Percentiles rank a stretch among this genome's conserved stretches.
These are phyloP conservation scores for Boletus rufocinnamomeus DNA, from an alignment of 768 basidiomycete species.

Conservation along the genomic window DNA sequence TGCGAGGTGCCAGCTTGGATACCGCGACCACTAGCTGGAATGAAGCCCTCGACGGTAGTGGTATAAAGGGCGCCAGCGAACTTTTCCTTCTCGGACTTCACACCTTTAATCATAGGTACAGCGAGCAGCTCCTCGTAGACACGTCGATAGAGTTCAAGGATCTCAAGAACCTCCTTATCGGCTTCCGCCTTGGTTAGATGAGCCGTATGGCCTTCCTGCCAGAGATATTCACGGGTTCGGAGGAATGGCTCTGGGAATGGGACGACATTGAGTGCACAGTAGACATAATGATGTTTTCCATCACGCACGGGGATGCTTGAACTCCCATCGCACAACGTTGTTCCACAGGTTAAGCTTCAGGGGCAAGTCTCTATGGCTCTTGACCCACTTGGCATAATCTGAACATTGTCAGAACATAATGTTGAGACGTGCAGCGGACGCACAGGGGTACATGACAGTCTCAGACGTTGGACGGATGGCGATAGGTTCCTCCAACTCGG, in stretches of 20 bases:
- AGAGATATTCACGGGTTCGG: constrained; percentile 98
- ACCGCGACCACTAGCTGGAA: constrained; percentile 94
- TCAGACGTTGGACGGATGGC: constrained; percentile 98
- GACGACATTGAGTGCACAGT: neutral
- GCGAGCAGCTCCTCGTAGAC: constrained; percentile 97
- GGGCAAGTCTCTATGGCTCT: constrained; percentile 94
- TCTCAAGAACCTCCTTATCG: constrained; percentile 87
- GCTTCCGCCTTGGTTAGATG: constrained; percentile 88
- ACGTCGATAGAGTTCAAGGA: constrained; percentile 92
- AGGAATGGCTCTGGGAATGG: constrained; percentile 86
- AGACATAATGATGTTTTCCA: neutral
- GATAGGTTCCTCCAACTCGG: constrained; percentile 95
- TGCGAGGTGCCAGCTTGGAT: constrained; percentile 99
- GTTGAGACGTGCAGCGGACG: constrained; percentile 29
- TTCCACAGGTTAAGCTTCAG: constrained; percentile 99
- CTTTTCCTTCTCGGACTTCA: constrained; percentile 99
- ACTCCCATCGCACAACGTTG: constrained; percentile 99
- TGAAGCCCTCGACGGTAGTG: constrained; percentile 97
- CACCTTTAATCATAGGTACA: constrained; percentile 93
- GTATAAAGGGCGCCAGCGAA: constrained; percentile 98
- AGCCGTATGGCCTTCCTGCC: constrained; percentile 99
- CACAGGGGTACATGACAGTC: constrained; percentile 99
- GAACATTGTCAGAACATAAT: constrained; percentile 6
- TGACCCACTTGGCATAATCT: constrained; percentile 99
- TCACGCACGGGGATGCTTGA: constrained; percentile 92